Base-by-base conservation (phyloP, 257 asterid genomes). In the Jacaranda copaia region DNA sequence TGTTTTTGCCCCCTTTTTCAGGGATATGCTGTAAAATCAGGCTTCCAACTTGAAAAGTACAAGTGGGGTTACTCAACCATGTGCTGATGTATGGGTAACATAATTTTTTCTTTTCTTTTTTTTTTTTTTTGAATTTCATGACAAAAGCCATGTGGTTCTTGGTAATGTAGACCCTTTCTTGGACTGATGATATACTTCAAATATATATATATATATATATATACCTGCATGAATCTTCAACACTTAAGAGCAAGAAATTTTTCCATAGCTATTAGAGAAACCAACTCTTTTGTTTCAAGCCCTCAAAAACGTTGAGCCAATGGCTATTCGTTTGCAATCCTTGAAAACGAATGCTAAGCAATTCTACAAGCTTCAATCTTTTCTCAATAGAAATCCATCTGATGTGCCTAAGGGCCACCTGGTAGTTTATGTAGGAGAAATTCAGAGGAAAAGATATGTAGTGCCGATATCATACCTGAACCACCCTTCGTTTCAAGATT, bases 381-480 rank as follows among this genome's bases (percentile, higher is more conserved):
- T 79, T 65, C 77, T 74, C 73, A 63, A 52, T 2, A 82, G 57
- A 75, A 80, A 80, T 39, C 76, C 78, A 32, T 14, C 64, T 16
- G 85, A 81, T 60, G 88, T 83, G 48, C 90, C 89, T 3, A 86
- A 83, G 80, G 90, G 86, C 16, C 88, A 83, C 65, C 74, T 86
- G 13, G 88, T 77, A 25, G 82, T 86, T 74, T 81, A 86, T 12
- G 86, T 83, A 2, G 88, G 86, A 58, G 83, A 83, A 38, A 32
- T 36, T 70, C 77, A 83, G 58, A 83, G 75, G 80, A 81, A 60
- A 65, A 79, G 88, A 40, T 86, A 73, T 32, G 90, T 86, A 58
- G 87, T 86, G 57, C 90, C 90, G 8, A 62, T 86, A 72, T 57
- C 90, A 18, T 83, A 86, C 86, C 86, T 86, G 78, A 86, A 86